phyloP scores from a whole-genome alignment of 1,284 basidiomycete genomes.

The Heterobasidion occidentale region DNA sequence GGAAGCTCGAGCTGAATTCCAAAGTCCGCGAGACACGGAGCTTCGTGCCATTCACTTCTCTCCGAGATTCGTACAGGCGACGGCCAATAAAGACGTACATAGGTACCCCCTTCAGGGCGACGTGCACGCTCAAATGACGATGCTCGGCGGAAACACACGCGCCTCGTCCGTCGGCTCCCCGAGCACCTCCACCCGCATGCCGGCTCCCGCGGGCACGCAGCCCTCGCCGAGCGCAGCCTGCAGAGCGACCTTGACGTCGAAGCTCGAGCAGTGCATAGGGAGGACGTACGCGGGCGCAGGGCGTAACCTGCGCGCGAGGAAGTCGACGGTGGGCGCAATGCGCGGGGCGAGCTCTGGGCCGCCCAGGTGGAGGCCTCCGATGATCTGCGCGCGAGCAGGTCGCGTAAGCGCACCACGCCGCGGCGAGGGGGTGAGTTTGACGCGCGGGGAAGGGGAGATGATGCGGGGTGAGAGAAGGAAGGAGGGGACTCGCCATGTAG shows the following conservation, averaged over 20 bases:
- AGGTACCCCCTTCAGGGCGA: too few relatives aligned
- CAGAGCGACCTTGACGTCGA: constrained; percentile 62
- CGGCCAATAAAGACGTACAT: too few relatives aligned
- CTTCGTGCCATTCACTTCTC: too few relatives aligned
- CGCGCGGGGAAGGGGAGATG: too few relatives aligned
- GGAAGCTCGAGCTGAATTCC: too few relatives aligned
- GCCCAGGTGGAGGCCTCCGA: constrained; percentile 77
- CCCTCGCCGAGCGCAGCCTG: constrained; percentile 61
- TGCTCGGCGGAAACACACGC: too few relatives aligned
- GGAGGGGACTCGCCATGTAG: constrained; percentile 47
- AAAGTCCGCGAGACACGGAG: too few relatives aligned
- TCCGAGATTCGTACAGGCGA: too few relatives aligned
- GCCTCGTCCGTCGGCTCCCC: not conserved
- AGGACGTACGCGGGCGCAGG: constrained; percentile 66
- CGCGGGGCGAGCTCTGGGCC: constrained; percentile 53
- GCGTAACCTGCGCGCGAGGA: constrained; percentile 48
- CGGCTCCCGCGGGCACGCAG: constrained; percentile 70
- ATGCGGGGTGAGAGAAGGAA: not conserved
- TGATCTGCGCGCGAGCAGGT: constrained; percentile 34
- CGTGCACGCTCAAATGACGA: too few relatives aligned
- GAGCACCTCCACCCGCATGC: constrained; percentile 39
- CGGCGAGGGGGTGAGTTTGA: too few relatives aligned
- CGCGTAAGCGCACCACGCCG: too few relatives aligned
- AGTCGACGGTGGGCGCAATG: constrained; percentile 64
- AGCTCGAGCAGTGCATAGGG: constrained; percentile 81